phyloP scores from a whole-genome alignment of 2,329 filamentous ascomycete species.

The Rhynchosporium agropyri region DNA sequence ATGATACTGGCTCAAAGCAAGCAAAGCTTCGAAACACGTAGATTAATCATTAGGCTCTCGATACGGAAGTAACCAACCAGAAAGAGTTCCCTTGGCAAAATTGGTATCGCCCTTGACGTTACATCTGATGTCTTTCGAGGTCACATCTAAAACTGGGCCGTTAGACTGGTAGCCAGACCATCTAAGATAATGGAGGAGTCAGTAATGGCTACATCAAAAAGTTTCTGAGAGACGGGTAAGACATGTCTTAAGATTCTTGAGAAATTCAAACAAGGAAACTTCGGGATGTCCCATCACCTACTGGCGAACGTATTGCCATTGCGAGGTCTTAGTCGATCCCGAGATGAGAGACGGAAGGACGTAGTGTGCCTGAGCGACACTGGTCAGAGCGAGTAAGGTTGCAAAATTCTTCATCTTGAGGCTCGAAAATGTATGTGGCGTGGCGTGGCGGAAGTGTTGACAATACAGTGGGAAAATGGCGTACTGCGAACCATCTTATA shows the following conservation, averaged over 20 bases:
- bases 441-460: not conserved
- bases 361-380: conserved; percentile 35
- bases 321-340: conserved; percentile 25
- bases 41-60: too few species aligned
- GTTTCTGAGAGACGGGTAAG: not conserved
- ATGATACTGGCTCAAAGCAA: too few species aligned
- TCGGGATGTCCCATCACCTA: not conserved
- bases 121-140: conserved; percentile 47
- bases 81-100: conserved; percentile 30
- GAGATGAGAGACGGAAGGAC: conserved; percentile 33
- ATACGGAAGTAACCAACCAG: conserved; percentile 31
- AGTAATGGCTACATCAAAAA: not conserved
- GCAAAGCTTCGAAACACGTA: too few species aligned
- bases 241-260: not conserved
- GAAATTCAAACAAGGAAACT: not conserved
- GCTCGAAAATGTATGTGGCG: conserved; percentile 2
- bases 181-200: conserved; percentile 23
- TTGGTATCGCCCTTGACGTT: conserved; percentile 42
- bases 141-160: conserved; percentile 38
- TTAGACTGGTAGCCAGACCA: conserved; percentile 38
- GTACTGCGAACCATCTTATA: conserved; percentile 12
- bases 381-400: conserved; percentile 29
- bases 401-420: conserved; percentile 24
- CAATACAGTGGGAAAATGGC: conserved; percentile 1
- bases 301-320: conserved; percentile 35